Percentiles rank a stretch among this genome's conserved stretches.
Evolutionary conservation across 345 rosid species (phyloP).

Genomic region (Arabis alpina): DNA sequence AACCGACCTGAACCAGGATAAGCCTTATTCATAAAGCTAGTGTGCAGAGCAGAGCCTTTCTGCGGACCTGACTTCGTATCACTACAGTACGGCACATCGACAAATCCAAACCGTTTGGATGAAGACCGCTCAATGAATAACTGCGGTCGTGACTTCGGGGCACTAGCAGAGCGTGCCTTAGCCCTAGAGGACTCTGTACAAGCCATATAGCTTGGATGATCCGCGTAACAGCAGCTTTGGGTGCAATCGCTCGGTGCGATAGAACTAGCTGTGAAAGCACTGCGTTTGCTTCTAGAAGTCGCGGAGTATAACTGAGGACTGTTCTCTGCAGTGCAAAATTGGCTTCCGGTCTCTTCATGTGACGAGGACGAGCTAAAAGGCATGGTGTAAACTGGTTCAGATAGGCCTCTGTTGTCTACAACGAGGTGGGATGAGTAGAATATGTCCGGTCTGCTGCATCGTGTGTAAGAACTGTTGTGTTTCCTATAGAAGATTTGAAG

Average conservation of each 20-base stretch:
- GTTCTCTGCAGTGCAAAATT: conserved; percentile 64
- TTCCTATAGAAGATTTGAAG: conserved; percentile 79
- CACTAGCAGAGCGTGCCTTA: conserved; percentile 74
- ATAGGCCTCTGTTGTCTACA: conserved; percentile 46
- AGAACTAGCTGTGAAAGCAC: conserved; percentile 65
- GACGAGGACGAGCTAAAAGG: conserved; percentile 60
- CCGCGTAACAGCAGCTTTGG: conserved; percentile 68
- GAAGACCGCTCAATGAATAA: conserved; percentile 57
- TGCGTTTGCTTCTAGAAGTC: conserved; percentile 66
- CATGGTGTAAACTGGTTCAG: conserved; percentile 48
- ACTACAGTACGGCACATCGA: conserved; percentile 39
- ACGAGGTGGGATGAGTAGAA: conserved; percentile 50
- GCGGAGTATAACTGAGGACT: conserved; percentile 79
- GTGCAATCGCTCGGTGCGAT: conserved; percentile 43
- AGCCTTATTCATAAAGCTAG: conserved; percentile 68
- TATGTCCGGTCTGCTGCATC: conserved; percentile 48
- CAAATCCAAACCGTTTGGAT: conserved; percentile 68
- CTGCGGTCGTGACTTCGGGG: conserved; percentile 80
- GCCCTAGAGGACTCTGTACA: conserved; percentile 88
- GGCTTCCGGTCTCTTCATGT: conserved; percentile 51
- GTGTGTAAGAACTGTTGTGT: conserved; percentile 47
- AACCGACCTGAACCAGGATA: conserved; percentile 95
- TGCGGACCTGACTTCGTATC: conserved; percentile 57
- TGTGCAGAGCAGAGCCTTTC: conserved; percentile 55
- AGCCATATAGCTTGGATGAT: conserved; percentile 89